phyloP scores from a whole-genome alignment of 805 yeast species.

The Pichia scutulata region DNA sequence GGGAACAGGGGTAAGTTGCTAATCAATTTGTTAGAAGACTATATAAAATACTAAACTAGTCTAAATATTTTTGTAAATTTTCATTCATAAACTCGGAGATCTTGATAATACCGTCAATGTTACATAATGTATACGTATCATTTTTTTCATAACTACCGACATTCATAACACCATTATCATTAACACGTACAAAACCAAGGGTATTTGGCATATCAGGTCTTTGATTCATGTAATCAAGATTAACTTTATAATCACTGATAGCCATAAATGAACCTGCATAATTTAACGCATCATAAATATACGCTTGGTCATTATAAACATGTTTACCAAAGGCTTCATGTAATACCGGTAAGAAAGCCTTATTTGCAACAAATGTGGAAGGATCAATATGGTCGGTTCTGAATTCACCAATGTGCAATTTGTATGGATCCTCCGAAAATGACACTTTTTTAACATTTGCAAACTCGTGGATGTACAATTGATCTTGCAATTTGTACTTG shows the following conservation, averaged over 20 bases:
- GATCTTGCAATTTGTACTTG: constrained; percentile 21
- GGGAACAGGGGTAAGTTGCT: constrained; percentile 29
- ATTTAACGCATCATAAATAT: constrained; percentile 47
- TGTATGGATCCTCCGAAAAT: constrained; percentile 23
- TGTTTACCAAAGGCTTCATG: constrained; percentile 18
- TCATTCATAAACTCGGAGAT: constrained; percentile 45
- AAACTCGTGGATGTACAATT: constrained; percentile 21
- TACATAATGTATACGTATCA: constrained; percentile 46
- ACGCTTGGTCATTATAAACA: constrained; percentile 41
- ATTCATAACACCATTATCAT: constrained; percentile 45
- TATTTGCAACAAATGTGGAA: constrained; percentile 22
- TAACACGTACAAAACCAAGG: constrained; percentile 61
- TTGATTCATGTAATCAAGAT: constrained; percentile 50
- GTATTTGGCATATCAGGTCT: constrained; percentile 62
- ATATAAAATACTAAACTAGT: constrained; percentile 26
- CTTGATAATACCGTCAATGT: constrained; percentile 41
- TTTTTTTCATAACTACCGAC: constrained; percentile 51
- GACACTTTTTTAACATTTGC: constrained; percentile 19
- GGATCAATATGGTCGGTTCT: constrained; percentile 12
- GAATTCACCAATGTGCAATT: constrained; percentile 21
- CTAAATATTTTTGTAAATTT: constrained; percentile 23
- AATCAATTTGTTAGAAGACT: constrained; percentile 40
- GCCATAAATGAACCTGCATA: constrained; percentile 54
- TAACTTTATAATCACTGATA: constrained; percentile 59
- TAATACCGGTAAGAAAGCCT: constrained; percentile 18